Conservation (phyloP, 2,329 filamentous ascomycete species). For the Dothideomycetes sp. region DNA sequence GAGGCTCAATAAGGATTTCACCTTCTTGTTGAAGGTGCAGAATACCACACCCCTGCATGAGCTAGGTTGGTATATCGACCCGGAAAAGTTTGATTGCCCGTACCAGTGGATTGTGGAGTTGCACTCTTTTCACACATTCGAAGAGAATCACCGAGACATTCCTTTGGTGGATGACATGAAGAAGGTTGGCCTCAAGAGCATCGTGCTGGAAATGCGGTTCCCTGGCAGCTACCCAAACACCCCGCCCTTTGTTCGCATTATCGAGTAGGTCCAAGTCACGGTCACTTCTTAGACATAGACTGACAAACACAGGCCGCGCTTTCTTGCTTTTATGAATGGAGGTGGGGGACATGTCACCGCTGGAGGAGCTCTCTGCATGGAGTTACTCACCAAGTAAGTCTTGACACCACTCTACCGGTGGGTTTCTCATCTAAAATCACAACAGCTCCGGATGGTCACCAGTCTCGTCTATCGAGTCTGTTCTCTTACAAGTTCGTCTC, state of each 20-base stretch:
- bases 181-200: constrained; percentile 45
- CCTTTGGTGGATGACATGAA: constrained; percentile 70
- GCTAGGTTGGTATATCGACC: constrained; percentile 76
- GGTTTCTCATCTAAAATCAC: constrained; percentile 26
- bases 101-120: constrained; percentile 91
- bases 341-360: constrained; percentile 79
- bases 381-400: constrained; percentile 16
- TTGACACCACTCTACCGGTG: background rate
- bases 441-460: constrained; percentile 77
- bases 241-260: constrained; percentile 75
- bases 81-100: constrained; percentile 54
- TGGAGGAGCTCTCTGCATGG: constrained; percentile 77
- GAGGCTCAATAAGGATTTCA: constrained; percentile 54
- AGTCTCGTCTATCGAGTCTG: constrained; percentile 61
- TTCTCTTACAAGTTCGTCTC: constrained; percentile 70
- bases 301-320: constrained; percentile 49
- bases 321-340: constrained; percentile 58
- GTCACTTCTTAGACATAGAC: no score
- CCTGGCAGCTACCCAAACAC: constrained; percentile 62
- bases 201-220: constrained; percentile 77
- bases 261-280: constrained; percentile 25
- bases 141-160: constrained; percentile 27
- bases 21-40: constrained; percentile 54
- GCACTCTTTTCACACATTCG: constrained; percentile 54
- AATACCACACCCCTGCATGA: constrained; percentile 47